Percentiles rank a stretch among this genome's conserved stretches.
These are phyloP conservation scores for Fusarium kyushuense DNA, from an alignment of 2,329 filamentous ascomycete species.

Conservation along the genomic window DNA sequence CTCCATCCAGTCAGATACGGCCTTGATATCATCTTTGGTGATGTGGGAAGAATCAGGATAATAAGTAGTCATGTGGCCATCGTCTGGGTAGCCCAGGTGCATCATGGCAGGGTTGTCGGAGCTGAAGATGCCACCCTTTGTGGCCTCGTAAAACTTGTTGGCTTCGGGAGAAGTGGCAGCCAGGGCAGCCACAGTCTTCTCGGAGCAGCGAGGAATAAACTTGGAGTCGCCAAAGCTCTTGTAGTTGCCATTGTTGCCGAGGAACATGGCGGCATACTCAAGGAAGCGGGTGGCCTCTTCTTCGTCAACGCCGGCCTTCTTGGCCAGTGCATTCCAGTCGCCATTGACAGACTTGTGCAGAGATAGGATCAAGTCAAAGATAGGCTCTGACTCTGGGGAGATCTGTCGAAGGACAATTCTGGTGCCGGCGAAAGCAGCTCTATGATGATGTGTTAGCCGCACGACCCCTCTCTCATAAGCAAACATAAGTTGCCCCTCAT, in stretches of 20 bases:
- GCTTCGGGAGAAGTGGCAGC: conserved; percentile 71
- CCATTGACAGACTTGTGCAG: conserved; percentile 75
- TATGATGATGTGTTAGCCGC: conserved; percentile 50
- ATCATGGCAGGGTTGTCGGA: conserved; percentile 72
- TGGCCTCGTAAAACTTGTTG: conserved; percentile 73
- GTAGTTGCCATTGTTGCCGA: conserved; percentile 86
- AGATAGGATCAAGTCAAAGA: conserved; percentile 83
- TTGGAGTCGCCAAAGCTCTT: conserved; percentile 90
- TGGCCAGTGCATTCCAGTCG: conserved; percentile 76
- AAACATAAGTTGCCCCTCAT: conserved; percentile 21
- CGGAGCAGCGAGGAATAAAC: conserved; percentile 79
- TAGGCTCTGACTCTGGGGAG: conserved; percentile 83
- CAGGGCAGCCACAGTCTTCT: conserved; percentile 73
- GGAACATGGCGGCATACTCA: conserved; percentile 81
- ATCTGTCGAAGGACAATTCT: conserved; percentile 84
- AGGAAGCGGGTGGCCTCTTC: conserved; percentile 76
- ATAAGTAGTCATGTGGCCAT: conserved; percentile 83
- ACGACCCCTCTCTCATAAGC: conserved; percentile 24
- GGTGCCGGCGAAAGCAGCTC: conserved; percentile 81
- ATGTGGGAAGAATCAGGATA: conserved; percentile 82
- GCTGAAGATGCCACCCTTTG: conserved; percentile 79
- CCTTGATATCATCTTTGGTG: conserved; percentile 79
- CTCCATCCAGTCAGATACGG: conserved; percentile 78
- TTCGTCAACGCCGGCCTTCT: conserved; percentile 72
- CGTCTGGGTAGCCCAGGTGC: conserved; percentile 80